phyloP scores from a whole-genome alignment of 169 alveolate species.

The Cryptosporidium ubiquitum region DNA sequence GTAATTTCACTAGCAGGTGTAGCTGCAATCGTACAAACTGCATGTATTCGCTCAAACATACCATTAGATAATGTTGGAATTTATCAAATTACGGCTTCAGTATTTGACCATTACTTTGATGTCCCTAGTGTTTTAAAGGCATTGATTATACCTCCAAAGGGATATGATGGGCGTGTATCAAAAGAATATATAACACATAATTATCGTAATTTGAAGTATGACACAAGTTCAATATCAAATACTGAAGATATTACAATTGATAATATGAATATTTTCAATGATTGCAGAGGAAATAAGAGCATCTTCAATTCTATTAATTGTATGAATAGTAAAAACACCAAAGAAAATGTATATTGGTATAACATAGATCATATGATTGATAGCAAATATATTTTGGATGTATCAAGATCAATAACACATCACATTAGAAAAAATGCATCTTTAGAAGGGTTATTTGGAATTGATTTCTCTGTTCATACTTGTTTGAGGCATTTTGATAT shows the following conservation, averaged over 20 bases:
- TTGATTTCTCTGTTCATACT: slow-evolving; percentile 68
- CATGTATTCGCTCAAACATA: slow-evolving; percentile 61
- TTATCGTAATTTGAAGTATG: slow-evolving; percentile 66
- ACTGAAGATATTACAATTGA: slow-evolving; percentile 45
- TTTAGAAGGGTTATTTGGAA: slow-evolving; percentile 60
- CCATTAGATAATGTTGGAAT: slow-evolving; percentile 73
- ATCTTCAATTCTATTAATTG: slow-evolving; percentile 23
- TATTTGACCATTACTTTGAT: slow-evolving; percentile 72
- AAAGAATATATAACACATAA: slow-evolving; percentile 60
- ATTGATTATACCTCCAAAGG: slow-evolving; percentile 69
- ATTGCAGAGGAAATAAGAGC: slow-evolving; percentile 22
- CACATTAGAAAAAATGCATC: slow-evolving; percentile 71
- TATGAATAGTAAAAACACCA: slow-evolving; percentile 19
- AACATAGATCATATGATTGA: slow-evolving; percentile 56
- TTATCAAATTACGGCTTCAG: slow-evolving; percentile 72
- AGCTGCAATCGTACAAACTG: slow-evolving; percentile 73
- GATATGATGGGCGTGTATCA: slow-evolving; percentile 74
- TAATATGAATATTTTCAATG: slow-evolving; percentile 46
- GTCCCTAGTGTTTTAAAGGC: slow-evolving; percentile 67
- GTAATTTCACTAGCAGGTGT: slow-evolving; percentile 65
- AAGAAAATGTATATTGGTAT: slow-evolving; percentile 71
- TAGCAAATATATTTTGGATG: slow-evolving; percentile 66
- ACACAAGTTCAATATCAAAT: slow-evolving; percentile 63
- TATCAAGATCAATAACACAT: slow-evolving; percentile 61
- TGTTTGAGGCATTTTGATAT: slow-evolving; percentile 69